Evolutionary conservation across 2,329 filamentous ascomycete species (phyloP).

Genomic region (Sporothrix luriei): DNA sequence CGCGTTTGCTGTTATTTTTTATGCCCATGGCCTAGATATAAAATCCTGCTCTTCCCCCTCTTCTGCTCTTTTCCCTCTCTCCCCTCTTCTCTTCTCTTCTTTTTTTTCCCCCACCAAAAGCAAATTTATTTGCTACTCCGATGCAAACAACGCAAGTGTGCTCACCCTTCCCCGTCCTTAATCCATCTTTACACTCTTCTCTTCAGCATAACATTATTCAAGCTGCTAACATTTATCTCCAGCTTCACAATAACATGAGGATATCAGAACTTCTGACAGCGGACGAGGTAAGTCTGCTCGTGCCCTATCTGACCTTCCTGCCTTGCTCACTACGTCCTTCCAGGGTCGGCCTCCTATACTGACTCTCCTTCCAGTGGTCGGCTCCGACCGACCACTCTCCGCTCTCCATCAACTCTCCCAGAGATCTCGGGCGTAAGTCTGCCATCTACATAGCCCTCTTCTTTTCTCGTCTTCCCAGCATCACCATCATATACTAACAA

Average conservation of each 20-base stretch:
- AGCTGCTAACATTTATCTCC: not conserved
- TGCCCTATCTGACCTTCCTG: not conserved
- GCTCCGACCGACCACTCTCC: not conserved
- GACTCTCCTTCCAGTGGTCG: not conserved
- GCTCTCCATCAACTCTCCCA: not conserved
- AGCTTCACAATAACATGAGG: not conserved
- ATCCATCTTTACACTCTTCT: not conserved
- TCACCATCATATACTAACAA: not conserved
- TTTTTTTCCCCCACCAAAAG: not conserved
- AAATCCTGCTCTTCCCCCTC: not conserved
- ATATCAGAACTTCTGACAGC: not conserved
- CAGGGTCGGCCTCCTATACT: not conserved
- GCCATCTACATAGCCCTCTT: not conserved
- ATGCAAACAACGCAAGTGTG: not conserved
- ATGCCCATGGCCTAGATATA: not conserved
- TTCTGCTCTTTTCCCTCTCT: not conserved
- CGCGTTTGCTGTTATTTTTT: not conserved
- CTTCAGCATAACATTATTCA: not conserved
- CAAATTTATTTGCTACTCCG: too few species aligned
- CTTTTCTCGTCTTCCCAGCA: not conserved
- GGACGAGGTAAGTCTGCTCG: not conserved
- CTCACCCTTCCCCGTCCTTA: not conserved
- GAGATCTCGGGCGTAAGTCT: not conserved
- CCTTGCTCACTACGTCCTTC: not conserved
- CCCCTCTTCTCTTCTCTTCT: not conserved